Percentiles rank a stretch among this genome's conserved stretches.
Conservation (phyloP, 129 eudicot genomes). For the Pulicaria dysenterica region DNA sequence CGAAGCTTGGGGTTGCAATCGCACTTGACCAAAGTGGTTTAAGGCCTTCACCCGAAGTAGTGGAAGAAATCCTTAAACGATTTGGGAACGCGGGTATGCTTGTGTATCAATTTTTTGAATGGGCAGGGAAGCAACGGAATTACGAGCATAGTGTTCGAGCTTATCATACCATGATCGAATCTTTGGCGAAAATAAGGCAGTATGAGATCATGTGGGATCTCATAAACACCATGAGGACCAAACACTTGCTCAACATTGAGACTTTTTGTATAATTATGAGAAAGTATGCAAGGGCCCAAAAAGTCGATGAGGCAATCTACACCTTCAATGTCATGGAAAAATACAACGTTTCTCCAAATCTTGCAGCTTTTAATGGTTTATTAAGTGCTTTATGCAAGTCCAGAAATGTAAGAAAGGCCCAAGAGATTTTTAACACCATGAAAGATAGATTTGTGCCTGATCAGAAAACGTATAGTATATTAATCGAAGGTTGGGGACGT, state of each 20-base stretch:
- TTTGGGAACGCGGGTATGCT: slow-evolving; percentile 89
- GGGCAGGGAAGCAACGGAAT: slow-evolving; percentile 89
- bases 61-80: slow-evolving; percentile 70
- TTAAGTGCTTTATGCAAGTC: slow-evolving; percentile 94
- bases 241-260: slow-evolving; percentile 72
- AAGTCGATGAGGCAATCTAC: slow-evolving; percentile 84
- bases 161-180: slow-evolving; percentile 81
- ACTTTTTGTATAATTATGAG: slow-evolving; percentile 96
- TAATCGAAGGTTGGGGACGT: slow-evolving; percentile 95
- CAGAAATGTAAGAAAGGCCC: slow-evolving; percentile 84
- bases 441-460: slow-evolving; percentile 69
- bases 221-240: slow-evolving; percentile 74
- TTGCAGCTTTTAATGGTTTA: slow-evolving; percentile 87
- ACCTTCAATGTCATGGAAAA: slow-evolving; percentile 89
- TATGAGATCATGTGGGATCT: slow-evolving; percentile 96
- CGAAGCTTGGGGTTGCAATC: slow-evolving; percentile 75
- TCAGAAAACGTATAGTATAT: slow-evolving; percentile 85
- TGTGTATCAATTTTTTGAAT: slow-evolving; percentile 76
- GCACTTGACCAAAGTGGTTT: slow-evolving; percentile 82
- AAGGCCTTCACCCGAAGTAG: slow-evolving; percentile 64
- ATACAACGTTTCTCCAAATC: slow-evolving; percentile 62
- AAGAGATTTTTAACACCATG: slow-evolving; percentile 83
- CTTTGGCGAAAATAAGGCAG: slow-evolving; percentile 93
- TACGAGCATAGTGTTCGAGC: slow-evolving; percentile 74
- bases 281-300: slow-evolving; percentile 81